A percentile compares a stretch with the other conserved stretches of the same genome.
Evolutionary conservation across 2,329 filamentous ascomycete genomes (phyloP).

Genomic region (Calonectria naviculata): DNA sequence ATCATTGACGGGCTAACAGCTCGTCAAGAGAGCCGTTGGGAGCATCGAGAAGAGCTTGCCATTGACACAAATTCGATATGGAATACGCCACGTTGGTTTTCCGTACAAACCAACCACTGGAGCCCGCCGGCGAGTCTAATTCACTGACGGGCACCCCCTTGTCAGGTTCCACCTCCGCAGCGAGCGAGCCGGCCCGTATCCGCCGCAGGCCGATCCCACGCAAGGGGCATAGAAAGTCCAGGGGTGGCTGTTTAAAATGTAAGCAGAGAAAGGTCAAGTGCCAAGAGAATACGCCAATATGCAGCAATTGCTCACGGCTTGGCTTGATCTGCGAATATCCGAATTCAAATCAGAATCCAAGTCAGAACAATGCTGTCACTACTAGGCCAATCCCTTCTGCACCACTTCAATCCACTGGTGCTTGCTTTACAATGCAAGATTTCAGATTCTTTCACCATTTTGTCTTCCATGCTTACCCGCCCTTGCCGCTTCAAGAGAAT

Average conservation of each 20-base stretch:
- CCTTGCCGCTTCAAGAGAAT: constrained; percentile 44
- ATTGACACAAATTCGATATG: background rate
- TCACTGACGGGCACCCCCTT: background rate
- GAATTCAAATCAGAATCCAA: background rate
- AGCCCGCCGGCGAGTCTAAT: background rate
- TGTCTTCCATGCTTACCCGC: constrained; percentile 53
- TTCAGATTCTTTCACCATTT: constrained; percentile 64
- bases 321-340: constrained; percentile 29
- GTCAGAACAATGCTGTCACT: background rate
- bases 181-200: background rate
- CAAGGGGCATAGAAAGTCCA: constrained; percentile 27
- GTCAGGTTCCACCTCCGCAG: background rate
- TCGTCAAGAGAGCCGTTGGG: background rate
- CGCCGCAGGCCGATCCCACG: constrained; percentile 17
- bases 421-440: constrained; percentile 52
- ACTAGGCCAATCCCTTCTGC: background rate
- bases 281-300: constrained; percentile 25
- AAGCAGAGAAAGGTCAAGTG: constrained; percentile 36
- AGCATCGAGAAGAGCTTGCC: background rate
- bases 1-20: too few species aligned
- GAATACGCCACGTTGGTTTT: background rate
- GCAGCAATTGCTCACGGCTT: constrained; percentile 25
- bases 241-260: constrained; percentile 32
- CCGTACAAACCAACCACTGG: background rate
- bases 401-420: constrained; percentile 12